Evolutionary conservation across 2,329 filamentous ascomycete genomes (phyloP), one percentile per base, ranked within the genome.

Genomic region (Sclerotinia minor): DNA sequence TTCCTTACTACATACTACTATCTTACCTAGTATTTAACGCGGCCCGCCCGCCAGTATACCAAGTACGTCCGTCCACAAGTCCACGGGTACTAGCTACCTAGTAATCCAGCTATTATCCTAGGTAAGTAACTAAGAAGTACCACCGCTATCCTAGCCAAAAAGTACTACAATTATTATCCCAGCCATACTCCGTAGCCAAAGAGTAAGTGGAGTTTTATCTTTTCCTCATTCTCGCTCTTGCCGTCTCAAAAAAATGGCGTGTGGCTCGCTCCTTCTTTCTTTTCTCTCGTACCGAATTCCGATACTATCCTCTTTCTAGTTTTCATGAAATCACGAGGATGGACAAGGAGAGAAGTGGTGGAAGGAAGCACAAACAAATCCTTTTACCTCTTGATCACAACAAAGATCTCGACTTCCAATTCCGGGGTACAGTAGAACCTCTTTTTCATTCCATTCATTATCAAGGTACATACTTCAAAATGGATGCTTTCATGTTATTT

Each of bases 251-350:
- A 55, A 64, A 29, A 53, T 55, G 38, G 49, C 53, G 60, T 54
- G 61, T 64, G 50, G 50, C 35, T 26, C 50, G 50, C 35, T 26
- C 50, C 29, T 41, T 35, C 41, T 29, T 45, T 35, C 21, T 29
- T 41, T 41, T n/a, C 41, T 50, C 60, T 50, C 19, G 32, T 38
- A 47, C 47, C 45, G 35, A 35, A 26, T 55, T 45, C 61, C 50
- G 61, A 29, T 29, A 21, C 61, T 35, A 64, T 64, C 9, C 59
- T 64, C 61, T 64, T 45, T 47, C 15, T 65, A n/a, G 41, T 26
- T 35, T 38, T 45, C 13, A 7, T 44, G 29, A 60, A 58, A 60
- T 66, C 54, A 66, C 54, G 54, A 38, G 44, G 19, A 49, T 29
- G 32, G 26, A 59, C 55, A 59, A 26, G 41, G 38, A 50, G 49